Evolutionary conservation across 176 grass and related monocot species (phyloP).

Genomic region (Bothriochloa decipiens): DNA sequence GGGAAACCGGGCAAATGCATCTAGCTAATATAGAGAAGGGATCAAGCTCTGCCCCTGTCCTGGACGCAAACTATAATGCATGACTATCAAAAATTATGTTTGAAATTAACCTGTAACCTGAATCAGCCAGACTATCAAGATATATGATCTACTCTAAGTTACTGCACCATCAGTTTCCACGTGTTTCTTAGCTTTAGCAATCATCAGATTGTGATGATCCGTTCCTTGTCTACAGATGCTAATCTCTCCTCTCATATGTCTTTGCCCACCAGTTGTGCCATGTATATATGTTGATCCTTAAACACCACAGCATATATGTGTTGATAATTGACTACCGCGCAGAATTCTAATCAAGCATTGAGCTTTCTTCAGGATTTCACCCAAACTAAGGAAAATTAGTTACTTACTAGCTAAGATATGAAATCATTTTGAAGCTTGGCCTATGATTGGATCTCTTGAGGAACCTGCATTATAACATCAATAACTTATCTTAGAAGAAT

Average conservation of each 20-base stretch:
- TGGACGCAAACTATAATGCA: not conserved
- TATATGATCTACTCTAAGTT: constrained; percentile 16
- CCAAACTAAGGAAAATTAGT: not conserved
- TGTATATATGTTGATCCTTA: not conserved
- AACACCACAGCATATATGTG: not conserved
- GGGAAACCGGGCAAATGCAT: constrained; percentile 16
- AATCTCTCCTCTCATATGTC: not conserved
- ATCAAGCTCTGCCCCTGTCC: not conserved
- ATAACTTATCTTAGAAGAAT: not conserved
- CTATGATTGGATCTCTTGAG: constrained; percentile 70
- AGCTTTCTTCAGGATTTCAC: not conserved
- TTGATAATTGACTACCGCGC: constrained; percentile 2
- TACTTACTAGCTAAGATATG: constrained; percentile 74
- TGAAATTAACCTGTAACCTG: constrained; percentile 14
- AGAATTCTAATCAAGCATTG: not conserved
- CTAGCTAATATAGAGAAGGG: constrained; percentile 30
- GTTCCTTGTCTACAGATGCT: constrained; percentile 19
- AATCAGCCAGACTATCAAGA: not conserved
- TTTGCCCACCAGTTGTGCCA: not conserved
- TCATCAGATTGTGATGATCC: not conserved
- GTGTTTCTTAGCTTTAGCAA: constrained; percentile 18
- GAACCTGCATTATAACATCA: constrained; percentile 59
- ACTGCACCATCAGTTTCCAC: not conserved
- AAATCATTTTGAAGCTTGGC: constrained; percentile 83
- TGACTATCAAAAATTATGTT: not conserved